Conservation (phyloP, 2,329 filamentous ascomycete species). For the Penicillium sp. region DNA sequence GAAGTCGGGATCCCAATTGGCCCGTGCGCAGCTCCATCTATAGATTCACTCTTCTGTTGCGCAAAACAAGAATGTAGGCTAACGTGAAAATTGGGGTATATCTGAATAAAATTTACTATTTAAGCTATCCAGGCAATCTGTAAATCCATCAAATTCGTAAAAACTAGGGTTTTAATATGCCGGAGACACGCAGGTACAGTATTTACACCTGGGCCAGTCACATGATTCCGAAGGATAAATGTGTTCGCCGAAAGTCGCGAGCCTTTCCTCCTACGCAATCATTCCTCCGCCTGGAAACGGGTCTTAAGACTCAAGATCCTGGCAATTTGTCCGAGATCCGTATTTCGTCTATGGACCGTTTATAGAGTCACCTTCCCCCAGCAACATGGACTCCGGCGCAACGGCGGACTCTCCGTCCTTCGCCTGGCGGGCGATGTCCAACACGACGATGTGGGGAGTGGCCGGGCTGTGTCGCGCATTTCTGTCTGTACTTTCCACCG, state of each 20-base stretch:
- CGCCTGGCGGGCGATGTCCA: constrained; percentile 69
- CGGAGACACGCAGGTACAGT: neutral
- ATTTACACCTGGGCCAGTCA: constrained; percentile 21
- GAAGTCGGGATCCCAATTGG: constrained; percentile 23
- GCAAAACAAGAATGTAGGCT: neutral
- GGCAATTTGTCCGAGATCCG: constrained; percentile 3
- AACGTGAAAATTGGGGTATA: neutral
- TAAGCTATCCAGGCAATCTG: too few relatives aligned
- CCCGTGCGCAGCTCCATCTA: constrained; percentile 18
- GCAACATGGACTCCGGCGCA: constrained; percentile 41
- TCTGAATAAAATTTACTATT: too few relatives aligned
- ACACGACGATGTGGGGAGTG: constrained; percentile 70
- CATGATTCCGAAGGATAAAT: constrained; percentile 22
- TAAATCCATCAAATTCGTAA: neutral
- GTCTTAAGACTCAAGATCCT: constrained; percentile 8
- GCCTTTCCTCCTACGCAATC: constrained; percentile 7
- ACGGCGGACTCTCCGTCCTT: constrained; percentile 45
- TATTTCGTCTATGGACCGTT: constrained; percentile 24
- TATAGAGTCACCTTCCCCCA: constrained; percentile 22
- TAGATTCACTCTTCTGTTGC: neutral
- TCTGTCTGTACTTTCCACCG: constrained; percentile 68
- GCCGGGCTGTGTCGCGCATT: constrained; percentile 71
- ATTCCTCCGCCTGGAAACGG: constrained; percentile 5
- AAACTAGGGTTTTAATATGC: neutral
- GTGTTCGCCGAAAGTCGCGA: constrained; percentile 16